Evolutionary conservation across 176 grass and related monocot species (phyloP), one percentile per base, ranked within the genome.

Genomic region (Carex pumila): DNA sequence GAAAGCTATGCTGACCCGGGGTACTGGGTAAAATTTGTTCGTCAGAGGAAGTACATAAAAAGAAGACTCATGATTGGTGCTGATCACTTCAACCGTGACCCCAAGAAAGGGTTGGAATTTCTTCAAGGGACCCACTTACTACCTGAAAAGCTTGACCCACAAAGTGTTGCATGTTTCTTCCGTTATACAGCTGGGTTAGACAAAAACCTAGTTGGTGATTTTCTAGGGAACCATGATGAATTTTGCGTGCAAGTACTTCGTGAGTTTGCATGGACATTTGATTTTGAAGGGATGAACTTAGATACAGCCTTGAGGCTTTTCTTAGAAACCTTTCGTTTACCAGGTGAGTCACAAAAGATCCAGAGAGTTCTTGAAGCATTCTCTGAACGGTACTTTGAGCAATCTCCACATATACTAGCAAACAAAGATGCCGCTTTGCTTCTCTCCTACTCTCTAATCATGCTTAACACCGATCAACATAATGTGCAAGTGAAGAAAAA

Each of bases 401-500:
- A 99, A 87, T 86, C 91, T 57, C 93, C 88, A 9, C 89, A 99
- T 53, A 87, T 92, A 85, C 88, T 99, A 3, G 97, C 88, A 21
- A 93, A 99, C 79, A 99, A 99, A 66, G 97, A 99, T 68, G 94
- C 97, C 87, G 97, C 97, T 85, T 87, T 96, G 41, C 3, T 99
- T 32, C 85, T 99, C 71, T 87, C 97, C 21, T 99, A 99, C 82
- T 99, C 97, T 61, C 90, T 99, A 69, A 99, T 99, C 91, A 92
- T 99, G 97, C 88, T 99, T 52, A 99, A 99, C 87, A 99, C 97
- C 39, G 97, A 99, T 90, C 97, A 99, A 81, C 97, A 99, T 78
- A 99, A 99, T 83, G 94, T 92, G 88, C 97, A 99, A 79, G 97
- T 99, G 70, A 99, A 99, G 84, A 99, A 96, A 85, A 99, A 99